Conservation (phyloP, 176 grass and related monocot genomes). For the Calamus simplicifolius region DNA sequence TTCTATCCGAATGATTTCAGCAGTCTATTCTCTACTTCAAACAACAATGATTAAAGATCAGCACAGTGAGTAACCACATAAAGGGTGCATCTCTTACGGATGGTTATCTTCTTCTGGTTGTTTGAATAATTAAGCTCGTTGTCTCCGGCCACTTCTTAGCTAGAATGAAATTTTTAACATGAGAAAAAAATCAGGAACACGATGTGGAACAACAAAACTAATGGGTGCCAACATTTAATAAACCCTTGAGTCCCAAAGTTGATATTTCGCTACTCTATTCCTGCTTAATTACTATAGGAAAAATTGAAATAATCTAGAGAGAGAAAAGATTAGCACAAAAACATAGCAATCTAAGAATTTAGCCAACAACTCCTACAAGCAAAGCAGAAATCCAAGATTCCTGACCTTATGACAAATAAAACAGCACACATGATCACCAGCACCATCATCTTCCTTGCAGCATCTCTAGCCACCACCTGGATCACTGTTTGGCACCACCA, state of each 20-base stretch:
- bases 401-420: too few species aligned
- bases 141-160: neutral
- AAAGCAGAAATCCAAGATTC: too few species aligned
- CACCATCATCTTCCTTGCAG: neutral
- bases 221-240: neutral
- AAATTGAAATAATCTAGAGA: neutral
- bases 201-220: conserved; percentile 3
- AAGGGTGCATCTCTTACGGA: neutral
- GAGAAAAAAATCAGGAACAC: neutral
- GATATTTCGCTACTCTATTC: neutral
- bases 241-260: neutral
- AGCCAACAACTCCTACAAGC: too few species aligned
- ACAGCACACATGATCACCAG: neutral
- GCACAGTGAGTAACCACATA: neutral
- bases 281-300: neutral
- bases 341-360: too few species aligned
- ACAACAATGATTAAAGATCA: neutral
- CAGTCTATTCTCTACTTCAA: neutral
- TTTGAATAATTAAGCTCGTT: neutral
- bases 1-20: too few species aligned
- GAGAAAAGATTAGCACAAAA: too few species aligned
- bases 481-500: neutral
- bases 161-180: neutral
- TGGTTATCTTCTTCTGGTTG: neutral
- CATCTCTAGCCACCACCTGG: neutral